These are phyloP conservation scores for Rhodotorula taiwanensis DNA, from an alignment of 768 basidiomycete species.

Conservation along the genomic window DNA sequence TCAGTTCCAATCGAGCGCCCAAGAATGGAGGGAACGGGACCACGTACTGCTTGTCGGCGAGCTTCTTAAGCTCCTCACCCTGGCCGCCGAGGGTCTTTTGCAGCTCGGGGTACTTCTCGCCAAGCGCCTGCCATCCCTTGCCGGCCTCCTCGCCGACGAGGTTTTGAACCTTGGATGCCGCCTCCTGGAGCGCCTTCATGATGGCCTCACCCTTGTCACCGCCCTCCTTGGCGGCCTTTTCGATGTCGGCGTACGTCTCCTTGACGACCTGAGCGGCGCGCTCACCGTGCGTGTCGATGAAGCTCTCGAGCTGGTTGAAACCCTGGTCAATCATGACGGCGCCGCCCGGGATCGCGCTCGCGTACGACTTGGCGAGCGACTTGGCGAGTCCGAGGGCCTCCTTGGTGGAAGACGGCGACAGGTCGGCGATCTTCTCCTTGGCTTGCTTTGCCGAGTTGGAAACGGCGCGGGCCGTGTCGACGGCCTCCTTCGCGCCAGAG, in stretches of 20 bases:
- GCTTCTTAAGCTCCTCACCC: slow-evolving; percentile 34
- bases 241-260: slow-evolving; percentile 36
- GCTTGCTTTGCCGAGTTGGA: slow-evolving; percentile 19
- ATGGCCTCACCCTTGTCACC: slow-evolving; percentile 34
- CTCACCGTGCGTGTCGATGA: slow-evolving; percentile 38
- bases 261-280: slow-evolving; percentile 34
- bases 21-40: no score
- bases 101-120: slow-evolving; percentile 37
- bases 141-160: slow-evolving; percentile 30
- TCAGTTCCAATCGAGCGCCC: no score
- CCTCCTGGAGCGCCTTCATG: slow-evolving; percentile 27
- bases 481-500: slow-evolving; percentile 35
- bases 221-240: slow-evolving; percentile 30
- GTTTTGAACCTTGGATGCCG: slow-evolving; percentile 30
- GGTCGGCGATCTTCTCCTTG: slow-evolving; percentile 34
- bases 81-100: slow-evolving; percentile 35
- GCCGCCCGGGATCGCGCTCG: slow-evolving; percentile 37
- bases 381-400: slow-evolving; percentile 33
- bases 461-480: slow-evolving; percentile 26
- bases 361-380: slow-evolving; percentile 37
- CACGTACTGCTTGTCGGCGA: slow-evolving; percentile 37
- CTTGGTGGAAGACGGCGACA: slow-evolving; percentile 32
- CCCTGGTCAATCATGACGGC: slow-evolving; percentile 26
- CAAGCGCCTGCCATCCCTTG: slow-evolving; percentile 28
- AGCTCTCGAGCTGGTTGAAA: slow-evolving; percentile 37